A percentile compares a stretch with the other conserved stretches of the same genome.
phyloP scores from a whole-genome alignment of 2,329 filamentous ascomycete species.

The Sporothrix globosa region DNA sequence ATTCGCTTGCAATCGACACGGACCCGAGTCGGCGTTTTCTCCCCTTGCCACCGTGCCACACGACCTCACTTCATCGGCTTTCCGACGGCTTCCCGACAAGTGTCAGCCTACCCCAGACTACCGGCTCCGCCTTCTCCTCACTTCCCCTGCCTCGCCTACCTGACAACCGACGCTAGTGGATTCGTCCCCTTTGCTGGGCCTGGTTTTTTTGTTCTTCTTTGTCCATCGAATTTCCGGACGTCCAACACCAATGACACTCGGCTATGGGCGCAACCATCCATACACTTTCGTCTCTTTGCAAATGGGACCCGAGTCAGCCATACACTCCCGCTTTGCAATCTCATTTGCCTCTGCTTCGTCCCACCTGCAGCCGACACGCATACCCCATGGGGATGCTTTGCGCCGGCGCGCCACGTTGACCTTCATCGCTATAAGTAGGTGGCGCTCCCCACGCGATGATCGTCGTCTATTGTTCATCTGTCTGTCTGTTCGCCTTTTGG shows the following conservation, averaged over 20 bases:
- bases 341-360: neutral
- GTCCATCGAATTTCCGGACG: too few relatives aligned
- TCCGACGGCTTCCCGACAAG: conserved; percentile 12
- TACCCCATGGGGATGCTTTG: conserved; percentile 10
- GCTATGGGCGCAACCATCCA: neutral
- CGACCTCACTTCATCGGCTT: neutral
- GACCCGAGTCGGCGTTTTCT: neutral
- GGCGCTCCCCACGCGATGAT: neutral
- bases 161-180: conserved; percentile 10
- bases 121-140: conserved; percentile 13
- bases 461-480: neutral
- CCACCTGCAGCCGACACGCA: neutral
- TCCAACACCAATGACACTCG: too few relatives aligned
- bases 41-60: too few relatives aligned
- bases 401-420: neutral
- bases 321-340: too few relatives aligned
- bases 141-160: neutral
- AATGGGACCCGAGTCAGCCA: too few relatives aligned
- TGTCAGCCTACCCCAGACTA: conserved; percentile 1
- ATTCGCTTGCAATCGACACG: neutral
- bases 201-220: neutral
- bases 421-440: conserved; percentile 5
- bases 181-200: neutral
- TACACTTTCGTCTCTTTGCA: neutral
- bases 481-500: neutral